Evolutionary conservation across 495 filamentous ascomycete genomes (phyloP), one percentile per base, ranked within the genome.

Genomic region (Peziza echinospora): DNA sequence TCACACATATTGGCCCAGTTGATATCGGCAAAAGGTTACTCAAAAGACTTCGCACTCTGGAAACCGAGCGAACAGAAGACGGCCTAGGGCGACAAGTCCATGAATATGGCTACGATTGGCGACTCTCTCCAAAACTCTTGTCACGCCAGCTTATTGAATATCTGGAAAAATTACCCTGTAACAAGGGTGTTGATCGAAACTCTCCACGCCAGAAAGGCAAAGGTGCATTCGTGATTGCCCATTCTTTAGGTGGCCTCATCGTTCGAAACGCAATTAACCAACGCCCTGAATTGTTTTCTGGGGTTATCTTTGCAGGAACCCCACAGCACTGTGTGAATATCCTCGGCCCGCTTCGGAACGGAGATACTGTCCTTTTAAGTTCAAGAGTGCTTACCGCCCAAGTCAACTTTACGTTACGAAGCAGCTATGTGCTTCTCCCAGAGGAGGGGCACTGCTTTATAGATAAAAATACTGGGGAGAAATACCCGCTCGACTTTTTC

Each of bases 101-200:
- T 62, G 78, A 94, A 51, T 97, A 89, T 54, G 85, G 89, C 24
- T 97, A 93, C 57, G 87, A 97, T 60, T 97, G 87, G 87, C 73
- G 89, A 24, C 64, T 97, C 46, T 84, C 80, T 49, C 89, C 89
- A 1, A 71, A 81, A 54, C 63, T 87, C 1, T 70, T 91, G 2
- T 83, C 80, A 0, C 64, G 67, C 8, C 71, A 71, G 43, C 63
- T 97, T 5, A 71, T 78, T 23, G 57, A 66, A 24, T 93, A 80
- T 50, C 65, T 97, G 11, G 75, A 82, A 59, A 66, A 62, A 5
- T 64, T 97, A 2, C 81, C 75, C 1, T 86, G 75, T 37, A 93
- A 94, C 60, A 11, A 37, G 3, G 6, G 30, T 17, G 19, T 3
- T 37, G 6, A 7, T 17, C 30, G 3, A 13, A 6, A 17, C 13